Conservation (phyloP, 2,329 filamentous ascomycete species). For the Aaosphaeria pasadenensis region DNA sequence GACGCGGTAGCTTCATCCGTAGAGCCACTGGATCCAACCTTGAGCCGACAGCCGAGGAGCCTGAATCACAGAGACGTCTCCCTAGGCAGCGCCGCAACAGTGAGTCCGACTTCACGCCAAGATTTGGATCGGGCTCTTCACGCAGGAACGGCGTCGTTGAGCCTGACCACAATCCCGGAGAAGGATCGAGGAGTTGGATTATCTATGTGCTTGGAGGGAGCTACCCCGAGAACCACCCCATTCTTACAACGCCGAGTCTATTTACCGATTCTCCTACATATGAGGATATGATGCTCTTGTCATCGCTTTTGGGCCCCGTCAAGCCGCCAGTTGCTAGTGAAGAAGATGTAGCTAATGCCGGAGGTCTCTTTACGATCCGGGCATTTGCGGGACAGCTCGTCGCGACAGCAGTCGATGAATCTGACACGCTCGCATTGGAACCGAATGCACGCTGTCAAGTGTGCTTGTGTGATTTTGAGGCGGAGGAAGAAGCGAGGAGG, state of each 20-base stretch:
- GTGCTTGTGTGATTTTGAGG: slow-evolving; percentile 64
- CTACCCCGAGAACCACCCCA: slow-evolving; percentile 67
- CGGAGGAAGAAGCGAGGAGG: slow-evolving; percentile 58
- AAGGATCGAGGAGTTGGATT: slow-evolving; percentile 64
- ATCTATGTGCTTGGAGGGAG: slow-evolving; percentile 71
- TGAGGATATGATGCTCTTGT: slow-evolving; percentile 69
- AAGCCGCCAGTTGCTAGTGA: slow-evolving; percentile 67
- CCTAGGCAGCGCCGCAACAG: slow-evolving; percentile 55
- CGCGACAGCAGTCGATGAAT: slow-evolving; percentile 46
- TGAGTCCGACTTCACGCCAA: slow-evolving; percentile 57
- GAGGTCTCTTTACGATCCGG: slow-evolving; percentile 57
- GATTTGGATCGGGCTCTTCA: slow-evolving; percentile 60
- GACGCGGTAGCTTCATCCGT: slow-evolving; percentile 40
- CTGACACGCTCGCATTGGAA: slow-evolving; percentile 24
- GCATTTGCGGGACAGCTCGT: slow-evolving; percentile 40
- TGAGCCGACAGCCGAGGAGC: slow-evolving; percentile 42
- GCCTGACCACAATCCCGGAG: slow-evolving; percentile 54
- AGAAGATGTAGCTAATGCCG: slow-evolving; percentile 61
- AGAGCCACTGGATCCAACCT: slow-evolving; percentile 39
- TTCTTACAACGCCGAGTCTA: slow-evolving; percentile 65
- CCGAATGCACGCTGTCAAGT: slow-evolving; percentile 59
- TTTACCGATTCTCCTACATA: slow-evolving; percentile 71
- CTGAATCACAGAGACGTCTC: slow-evolving; percentile 36
- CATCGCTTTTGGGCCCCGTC: slow-evolving; percentile 63
- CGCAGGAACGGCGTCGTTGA: slow-evolving; percentile 63